These are phyloP conservation scores for Malassezia dermatis DNA, from an alignment of 1,284 basidiomycete species.

Conservation along the genomic window DNA sequence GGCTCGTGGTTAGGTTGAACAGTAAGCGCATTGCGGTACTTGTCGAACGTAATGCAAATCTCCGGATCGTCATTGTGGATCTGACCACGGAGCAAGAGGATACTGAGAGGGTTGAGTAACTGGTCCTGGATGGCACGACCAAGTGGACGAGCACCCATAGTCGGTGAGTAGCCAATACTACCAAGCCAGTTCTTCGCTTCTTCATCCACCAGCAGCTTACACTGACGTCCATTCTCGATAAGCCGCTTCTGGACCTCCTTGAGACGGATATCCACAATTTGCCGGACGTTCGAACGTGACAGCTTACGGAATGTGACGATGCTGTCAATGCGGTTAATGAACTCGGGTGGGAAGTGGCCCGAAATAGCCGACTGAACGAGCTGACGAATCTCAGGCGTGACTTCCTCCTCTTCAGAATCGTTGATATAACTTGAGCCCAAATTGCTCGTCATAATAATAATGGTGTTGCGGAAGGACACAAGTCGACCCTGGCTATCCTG, in stretches of 20 bases:
- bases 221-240: conserved; percentile 61
- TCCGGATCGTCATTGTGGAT: conserved; percentile 66
- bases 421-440: conserved; percentile 54
- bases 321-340: conserved; percentile 53
- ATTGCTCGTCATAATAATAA: conserved; percentile 53
- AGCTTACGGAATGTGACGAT: conserved; percentile 55
- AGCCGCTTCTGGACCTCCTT: conserved; percentile 63
- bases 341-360: conserved; percentile 54
- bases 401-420: conserved; percentile 50
- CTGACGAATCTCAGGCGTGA: conserved; percentile 50
- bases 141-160: conserved; percentile 65
- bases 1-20: conserved; percentile 71
- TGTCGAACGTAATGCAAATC: conserved; percentile 69
- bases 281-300: conserved; percentile 51
- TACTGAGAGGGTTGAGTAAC: conserved; percentile 79
- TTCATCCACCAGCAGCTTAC: conserved; percentile 65
- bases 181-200: conserved; percentile 68
- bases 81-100: conserved; percentile 72
- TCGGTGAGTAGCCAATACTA: conserved; percentile 52
- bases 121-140: conserved; percentile 85
- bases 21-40: conserved; percentile 66
- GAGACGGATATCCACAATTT: conserved; percentile 54
- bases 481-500: conserved; percentile 52
- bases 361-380: conserved; percentile 52
- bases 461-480: conserved; percentile 46